These are phyloP conservation scores for Leishmania braziliensis DNA, from an alignment of 208 protist species.

Conservation along the genomic window DNA sequence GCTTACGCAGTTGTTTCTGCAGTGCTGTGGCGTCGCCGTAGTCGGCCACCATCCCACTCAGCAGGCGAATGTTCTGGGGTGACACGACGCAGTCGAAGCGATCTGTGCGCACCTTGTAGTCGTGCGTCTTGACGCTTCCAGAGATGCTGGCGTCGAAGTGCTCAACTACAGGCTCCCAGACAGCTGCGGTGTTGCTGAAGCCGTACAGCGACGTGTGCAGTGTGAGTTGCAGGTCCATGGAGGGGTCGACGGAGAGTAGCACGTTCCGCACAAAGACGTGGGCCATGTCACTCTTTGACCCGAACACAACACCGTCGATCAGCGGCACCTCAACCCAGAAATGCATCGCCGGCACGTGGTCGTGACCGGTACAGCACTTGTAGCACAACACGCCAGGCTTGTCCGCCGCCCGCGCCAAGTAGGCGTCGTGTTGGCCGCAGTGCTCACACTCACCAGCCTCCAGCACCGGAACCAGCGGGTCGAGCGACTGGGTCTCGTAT, in stretches of 20 bases:
- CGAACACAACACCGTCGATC: slow-evolving; percentile 67
- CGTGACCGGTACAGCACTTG: slow-evolving; percentile 79
- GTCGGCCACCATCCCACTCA: slow-evolving; percentile 50
- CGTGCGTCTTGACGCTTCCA: slow-evolving; percentile 56
- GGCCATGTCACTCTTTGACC: slow-evolving; percentile 55
- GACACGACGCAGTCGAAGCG: slow-evolving; percentile 80
- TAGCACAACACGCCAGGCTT: slow-evolving; percentile 71
- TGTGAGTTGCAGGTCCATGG: slow-evolving; percentile 56
- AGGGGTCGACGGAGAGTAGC: slow-evolving; percentile 44
- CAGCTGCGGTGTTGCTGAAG: slow-evolving; percentile 69
- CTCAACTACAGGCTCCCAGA: slow-evolving; percentile 90
- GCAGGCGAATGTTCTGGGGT: slow-evolving; percentile 65
- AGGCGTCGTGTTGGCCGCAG: slow-evolving; percentile 50
- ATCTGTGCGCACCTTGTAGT: slow-evolving; percentile 61
- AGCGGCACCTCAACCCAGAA: slow-evolving; percentile 64
- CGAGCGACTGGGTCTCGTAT: slow-evolving; percentile 56
- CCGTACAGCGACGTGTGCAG: slow-evolving; percentile 58
- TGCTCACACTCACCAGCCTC: slow-evolving; percentile 58
- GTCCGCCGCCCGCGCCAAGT: slow-evolving; percentile 31
- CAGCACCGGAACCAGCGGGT: slow-evolving; percentile 43
- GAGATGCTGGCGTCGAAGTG: slow-evolving; percentile 45
- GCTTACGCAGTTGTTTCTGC: slow-evolving; percentile 64
- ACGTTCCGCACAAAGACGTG: slow-evolving; percentile 50
- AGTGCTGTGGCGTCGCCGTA: slow-evolving; percentile 51
- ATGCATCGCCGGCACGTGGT: slow-evolving; percentile 56